Evolutionary conservation across 441 rosid species (phyloP).

Genomic region (Dalechampia spathulata): DNA sequence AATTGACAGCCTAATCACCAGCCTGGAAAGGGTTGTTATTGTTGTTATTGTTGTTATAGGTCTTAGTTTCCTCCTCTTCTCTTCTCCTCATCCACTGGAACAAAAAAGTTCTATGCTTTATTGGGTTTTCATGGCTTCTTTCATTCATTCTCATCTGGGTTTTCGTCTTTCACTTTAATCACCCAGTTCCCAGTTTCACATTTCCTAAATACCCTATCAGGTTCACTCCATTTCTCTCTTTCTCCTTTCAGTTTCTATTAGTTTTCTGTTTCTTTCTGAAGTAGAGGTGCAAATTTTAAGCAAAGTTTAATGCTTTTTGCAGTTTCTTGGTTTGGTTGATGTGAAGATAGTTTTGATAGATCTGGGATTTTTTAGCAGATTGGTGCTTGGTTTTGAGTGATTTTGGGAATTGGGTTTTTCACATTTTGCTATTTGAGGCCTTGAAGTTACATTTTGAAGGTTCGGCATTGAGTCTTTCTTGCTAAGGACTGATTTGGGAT

Average conservation of each 20-base stretch:
- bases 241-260: conserved; percentile 5
- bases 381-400: conserved; percentile 5
- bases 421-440: conserved; percentile 4
- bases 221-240: neutral
- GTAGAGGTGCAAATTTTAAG: conserved; percentile 19
- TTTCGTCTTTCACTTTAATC: conserved; percentile 6
- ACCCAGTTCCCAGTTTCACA: neutral
- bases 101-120: conserved; percentile 19
- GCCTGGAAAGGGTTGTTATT: conserved; percentile 52
- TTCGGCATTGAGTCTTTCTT: too few relatives aligned
- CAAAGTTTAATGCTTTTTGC: neutral
- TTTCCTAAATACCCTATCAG: neutral
- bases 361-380: conserved; percentile 19
- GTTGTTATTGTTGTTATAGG: conserved; percentile 3
- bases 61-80: conserved; percentile 13
- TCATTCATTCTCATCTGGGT: conserved; percentile 22
- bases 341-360: conserved; percentile 22
- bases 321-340: neutral
- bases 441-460: neutral
- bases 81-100: too few relatives aligned
- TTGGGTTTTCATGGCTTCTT: conserved; percentile 22
- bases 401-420: conserved; percentile 7
- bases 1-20: conserved; percentile 53
- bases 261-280: conserved; percentile 20
- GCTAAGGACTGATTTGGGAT: too few relatives aligned